Conservation (phyloP, 2,329 filamentous ascomycete genomes). For the Exophiala calicioides region DNA sequence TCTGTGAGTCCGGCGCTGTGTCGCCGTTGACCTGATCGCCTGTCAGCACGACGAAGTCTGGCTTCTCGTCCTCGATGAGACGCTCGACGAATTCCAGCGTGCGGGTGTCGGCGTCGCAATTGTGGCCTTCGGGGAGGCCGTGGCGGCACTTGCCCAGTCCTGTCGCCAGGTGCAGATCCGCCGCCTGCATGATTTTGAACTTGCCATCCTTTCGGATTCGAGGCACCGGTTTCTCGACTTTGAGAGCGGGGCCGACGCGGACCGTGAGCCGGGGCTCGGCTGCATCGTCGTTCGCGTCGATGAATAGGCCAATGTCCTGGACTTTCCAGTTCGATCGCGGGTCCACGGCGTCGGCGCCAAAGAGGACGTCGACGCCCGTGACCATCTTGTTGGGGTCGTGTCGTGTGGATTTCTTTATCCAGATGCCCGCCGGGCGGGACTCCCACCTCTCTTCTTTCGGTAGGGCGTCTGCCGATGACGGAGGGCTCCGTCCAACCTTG, state of each 20-base stretch:
- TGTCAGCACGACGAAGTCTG: conserved; percentile 85
- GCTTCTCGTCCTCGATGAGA: conserved; percentile 88
- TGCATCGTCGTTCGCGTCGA: conserved; percentile 62
- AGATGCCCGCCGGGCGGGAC: conserved; percentile 71
- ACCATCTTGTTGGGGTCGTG: conserved; percentile 74
- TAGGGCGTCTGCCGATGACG: conserved; percentile 57
- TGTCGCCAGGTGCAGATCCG: conserved; percentile 92
- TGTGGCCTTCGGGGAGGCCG: conserved; percentile 73
- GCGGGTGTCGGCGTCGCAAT: conserved; percentile 87
- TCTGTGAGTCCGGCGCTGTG: conserved; percentile 86
- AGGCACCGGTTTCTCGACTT: conserved; percentile 68
- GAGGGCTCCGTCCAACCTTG: conserved; percentile 71
- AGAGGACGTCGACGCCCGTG: conserved; percentile 81
- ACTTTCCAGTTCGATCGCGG: conserved; percentile 83
- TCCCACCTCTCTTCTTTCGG: conserved; percentile 72
- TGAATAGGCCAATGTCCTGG: conserved; percentile 69
- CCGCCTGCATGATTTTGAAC: conserved; percentile 96
- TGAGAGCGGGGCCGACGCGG: conserved; percentile 66
- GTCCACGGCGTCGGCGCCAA: conserved; percentile 88
- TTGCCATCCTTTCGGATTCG: conserved; percentile 84
- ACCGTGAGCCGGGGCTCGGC: conserved; percentile 76
- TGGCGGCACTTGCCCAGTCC: conserved; percentile 84
- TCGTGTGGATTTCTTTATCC: conserved; percentile 74
- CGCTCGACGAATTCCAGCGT: conserved; percentile 85
- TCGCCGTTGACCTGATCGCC: conserved; percentile 97